phyloP scores from a whole-genome alignment of 2,329 filamentous ascomycete species.

The Exophiala mesophila region DNA sequence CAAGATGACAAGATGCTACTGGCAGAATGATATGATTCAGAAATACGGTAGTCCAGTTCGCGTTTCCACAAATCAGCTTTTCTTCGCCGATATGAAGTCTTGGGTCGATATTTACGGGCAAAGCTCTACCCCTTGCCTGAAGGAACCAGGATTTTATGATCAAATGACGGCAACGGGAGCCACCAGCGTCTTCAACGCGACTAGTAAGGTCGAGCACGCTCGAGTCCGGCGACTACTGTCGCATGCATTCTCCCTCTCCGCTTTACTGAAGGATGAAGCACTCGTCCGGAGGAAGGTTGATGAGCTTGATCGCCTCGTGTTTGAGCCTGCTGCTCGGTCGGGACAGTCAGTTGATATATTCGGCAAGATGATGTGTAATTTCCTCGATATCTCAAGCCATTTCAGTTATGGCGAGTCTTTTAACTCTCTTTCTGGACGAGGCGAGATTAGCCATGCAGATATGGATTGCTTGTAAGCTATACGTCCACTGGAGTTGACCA shows the following conservation, averaged over 20 bases:
- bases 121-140: conserved; percentile 3
- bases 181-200: conserved; percentile 4
- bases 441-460: neutral
- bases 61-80: conserved; percentile 32
- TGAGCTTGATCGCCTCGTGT: conserved; percentile 33
- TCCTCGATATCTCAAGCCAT: conserved; percentile 4
- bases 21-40: conserved; percentile 5
- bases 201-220: conserved; percentile 23
- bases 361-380: conserved; percentile 2
- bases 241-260: conserved; percentile 35
- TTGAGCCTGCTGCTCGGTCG: conserved; percentile 30
- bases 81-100: conserved; percentile 32
- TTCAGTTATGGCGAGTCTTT: conserved; percentile 6
- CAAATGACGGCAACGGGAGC: conserved; percentile 1
- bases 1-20: neutral
- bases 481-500: neutral
- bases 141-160: conserved; percentile 5
- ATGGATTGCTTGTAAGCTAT: conserved; percentile 2
- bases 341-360: conserved; percentile 21
- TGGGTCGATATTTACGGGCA: conserved; percentile 30
- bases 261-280: no score
- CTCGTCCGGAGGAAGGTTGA: conserved; percentile 31
- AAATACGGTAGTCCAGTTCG: conserved; percentile 32
- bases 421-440: neutral
- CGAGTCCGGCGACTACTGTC: conserved; percentile 32